phyloP scores from a whole-genome alignment of 495 filamentous ascomycete species.

The Chaetomium fimeti region DNA sequence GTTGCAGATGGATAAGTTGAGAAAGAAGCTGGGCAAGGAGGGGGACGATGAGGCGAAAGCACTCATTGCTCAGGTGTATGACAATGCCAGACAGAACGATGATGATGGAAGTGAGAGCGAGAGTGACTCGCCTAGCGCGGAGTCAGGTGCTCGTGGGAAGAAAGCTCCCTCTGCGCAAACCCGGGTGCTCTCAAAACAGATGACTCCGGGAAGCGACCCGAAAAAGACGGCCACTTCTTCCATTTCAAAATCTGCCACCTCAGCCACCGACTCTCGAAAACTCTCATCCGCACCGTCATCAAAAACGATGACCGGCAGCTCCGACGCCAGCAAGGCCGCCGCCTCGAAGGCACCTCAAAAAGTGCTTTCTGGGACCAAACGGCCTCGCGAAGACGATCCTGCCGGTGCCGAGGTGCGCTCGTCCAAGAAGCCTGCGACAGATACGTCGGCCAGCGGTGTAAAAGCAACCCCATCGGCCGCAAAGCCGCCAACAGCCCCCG shows the following conservation, averaged over 20 bases:
- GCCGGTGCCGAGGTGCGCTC: slow-evolving; percentile 35
- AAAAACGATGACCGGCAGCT: slow-evolving; percentile 11
- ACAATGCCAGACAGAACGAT: slow-evolving; percentile 39
- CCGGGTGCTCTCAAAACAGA: slow-evolving; percentile 14
- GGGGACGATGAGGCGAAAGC: slow-evolving; percentile 61
- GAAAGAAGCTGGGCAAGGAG: slow-evolving; percentile 62
- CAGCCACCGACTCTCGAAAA: slow-evolving; percentile 15
- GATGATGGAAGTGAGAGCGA: slow-evolving; percentile 17
- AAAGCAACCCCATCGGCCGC: slow-evolving; percentile 11
- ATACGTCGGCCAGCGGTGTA: slow-evolving; percentile 22
- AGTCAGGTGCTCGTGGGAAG: slow-evolving; percentile 7
- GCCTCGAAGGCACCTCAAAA: slow-evolving; percentile 14
- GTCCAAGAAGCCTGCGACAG: slow-evolving; percentile 43
- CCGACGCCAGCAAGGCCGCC: slow-evolving; percentile 14
- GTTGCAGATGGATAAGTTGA: slow-evolving; percentile 64
- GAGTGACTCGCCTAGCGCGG: slow-evolving; percentile 27
- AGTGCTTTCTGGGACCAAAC: slow-evolving; percentile 23
- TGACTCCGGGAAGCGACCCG: slow-evolving; percentile 12
- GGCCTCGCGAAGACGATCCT: slow-evolving; percentile 42
- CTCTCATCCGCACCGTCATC: slow-evolving; percentile 3
- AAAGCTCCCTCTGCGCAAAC: slow-evolving; percentile 7
- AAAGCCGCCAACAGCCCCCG: slow-evolving; percentile 24
- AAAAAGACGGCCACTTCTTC: slow-evolving; percentile 15
- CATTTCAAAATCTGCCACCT: slow-evolving; percentile 16
- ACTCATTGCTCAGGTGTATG: slow-evolving; percentile 42